Evolutionary conservation across 306 rosid genomes (phyloP).

Genomic region (Inga leiocalycina): DNA sequence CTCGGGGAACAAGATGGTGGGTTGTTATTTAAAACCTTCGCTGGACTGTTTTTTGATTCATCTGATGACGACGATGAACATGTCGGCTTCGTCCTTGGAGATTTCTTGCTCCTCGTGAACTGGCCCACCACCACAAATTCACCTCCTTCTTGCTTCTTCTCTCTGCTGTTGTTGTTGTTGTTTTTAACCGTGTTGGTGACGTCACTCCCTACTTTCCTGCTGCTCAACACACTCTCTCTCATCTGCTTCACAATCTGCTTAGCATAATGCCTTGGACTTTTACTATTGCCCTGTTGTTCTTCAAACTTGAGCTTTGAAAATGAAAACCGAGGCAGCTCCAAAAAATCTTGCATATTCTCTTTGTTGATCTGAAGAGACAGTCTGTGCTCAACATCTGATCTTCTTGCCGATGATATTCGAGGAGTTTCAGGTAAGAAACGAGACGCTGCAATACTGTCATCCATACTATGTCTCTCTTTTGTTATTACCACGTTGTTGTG

Average conservation of each 20-base stretch:
- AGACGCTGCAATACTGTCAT: conserved; percentile 35
- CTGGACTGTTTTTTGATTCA: neutral
- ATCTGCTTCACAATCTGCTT: conserved; percentile 78
- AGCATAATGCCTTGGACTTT: conserved; percentile 59
- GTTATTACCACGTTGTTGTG: conserved; percentile 28
- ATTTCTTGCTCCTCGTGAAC: conserved; percentile 41
- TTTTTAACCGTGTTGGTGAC: conserved; percentile 62
- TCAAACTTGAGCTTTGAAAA: conserved; percentile 46
- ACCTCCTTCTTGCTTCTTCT: conserved; percentile 23
- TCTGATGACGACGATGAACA: neutral
- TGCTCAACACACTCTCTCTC: conserved; percentile 61
- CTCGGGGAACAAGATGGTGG: conserved; percentile 47
- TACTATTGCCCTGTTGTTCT: conserved; percentile 29
- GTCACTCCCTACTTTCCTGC: conserved; percentile 71
- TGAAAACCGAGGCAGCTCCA: conserved; percentile 54
- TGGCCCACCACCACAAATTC: conserved; percentile 41
- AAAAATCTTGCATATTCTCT: conserved; percentile 50
- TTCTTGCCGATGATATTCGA: conserved; percentile 65
- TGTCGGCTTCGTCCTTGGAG: conserved; percentile 23
- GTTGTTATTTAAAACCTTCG: neutral
- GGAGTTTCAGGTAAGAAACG: conserved; percentile 81
- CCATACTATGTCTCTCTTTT: conserved; percentile 45
- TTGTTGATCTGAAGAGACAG: conserved; percentile 85
- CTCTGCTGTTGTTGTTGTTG: conserved; percentile 41
- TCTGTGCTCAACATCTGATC: conserved; percentile 73